A percentile compares a stretch with the other conserved stretches of the same genome.
These are phyloP conservation scores for Penicillium sp. DNA, from an alignment of 2,329 filamentous ascomycete species.

Conservation along the genomic window DNA sequence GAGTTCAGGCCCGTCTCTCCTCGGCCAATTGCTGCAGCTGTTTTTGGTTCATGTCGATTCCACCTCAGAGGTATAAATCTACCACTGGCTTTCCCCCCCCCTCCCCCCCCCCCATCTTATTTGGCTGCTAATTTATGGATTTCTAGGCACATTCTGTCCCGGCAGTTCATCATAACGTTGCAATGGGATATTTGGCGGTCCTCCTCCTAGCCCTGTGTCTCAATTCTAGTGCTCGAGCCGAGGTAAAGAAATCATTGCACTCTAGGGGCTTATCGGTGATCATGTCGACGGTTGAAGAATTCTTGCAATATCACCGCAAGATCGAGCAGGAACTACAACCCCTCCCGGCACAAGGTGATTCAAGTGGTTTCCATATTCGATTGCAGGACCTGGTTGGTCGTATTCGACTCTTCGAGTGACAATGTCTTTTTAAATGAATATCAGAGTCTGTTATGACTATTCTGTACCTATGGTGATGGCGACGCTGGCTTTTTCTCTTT, in stretches of 20 bases:
- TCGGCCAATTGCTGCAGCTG: slow-evolving; percentile 62
- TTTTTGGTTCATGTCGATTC: slow-evolving; percentile 69
- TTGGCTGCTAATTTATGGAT: not conserved
- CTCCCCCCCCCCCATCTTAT: not conserved
- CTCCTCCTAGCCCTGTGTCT: slow-evolving; percentile 80
- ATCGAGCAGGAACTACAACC: slow-evolving; percentile 52
- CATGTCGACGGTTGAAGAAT: slow-evolving; percentile 61
- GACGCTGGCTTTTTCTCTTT: not conserved
- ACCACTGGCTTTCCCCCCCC: not conserved
- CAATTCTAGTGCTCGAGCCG: slow-evolving; percentile 44
- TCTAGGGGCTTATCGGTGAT: slow-evolving; percentile 51
- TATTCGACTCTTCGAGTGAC: slow-evolving; percentile 33
- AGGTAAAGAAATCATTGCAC: slow-evolving; percentile 47
- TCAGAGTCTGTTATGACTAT: not conserved
- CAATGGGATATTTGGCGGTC: slow-evolving; percentile 82
- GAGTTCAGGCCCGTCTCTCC: slow-evolving; percentile 43
- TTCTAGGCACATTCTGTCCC: slow-evolving; percentile 56
- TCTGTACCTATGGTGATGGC: not conserved
- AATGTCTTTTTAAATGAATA: not conserved
- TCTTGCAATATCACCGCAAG: slow-evolving; percentile 60
- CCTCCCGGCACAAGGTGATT: slow-evolving; percentile 49
- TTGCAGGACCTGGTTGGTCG: slow-evolving; percentile 55
- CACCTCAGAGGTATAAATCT: slow-evolving; percentile 64
- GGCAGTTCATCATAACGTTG: slow-evolving; percentile 77
- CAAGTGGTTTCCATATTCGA: slow-evolving; percentile 54